phyloP scores from a whole-genome alignment of 169 alveolate species.

The Plasmodium adleri region DNA sequence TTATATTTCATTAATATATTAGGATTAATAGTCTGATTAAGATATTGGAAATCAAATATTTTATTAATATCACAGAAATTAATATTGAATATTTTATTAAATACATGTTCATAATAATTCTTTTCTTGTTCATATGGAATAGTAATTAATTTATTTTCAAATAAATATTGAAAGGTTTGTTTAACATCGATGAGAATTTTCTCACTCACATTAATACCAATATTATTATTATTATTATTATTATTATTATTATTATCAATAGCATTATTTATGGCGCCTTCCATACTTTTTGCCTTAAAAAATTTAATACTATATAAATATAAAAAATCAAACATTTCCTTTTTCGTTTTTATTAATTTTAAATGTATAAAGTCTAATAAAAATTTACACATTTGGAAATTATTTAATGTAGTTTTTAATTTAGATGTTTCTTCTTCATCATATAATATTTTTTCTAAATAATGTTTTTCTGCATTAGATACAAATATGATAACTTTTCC shows the following conservation, averaged over 20 bases:
- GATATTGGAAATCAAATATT: constrained; percentile 21
- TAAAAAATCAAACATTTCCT: constrained; percentile 22
- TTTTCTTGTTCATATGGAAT: constrained; percentile 44
- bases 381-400: constrained; percentile 44
- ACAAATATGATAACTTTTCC: constrained; percentile 56
- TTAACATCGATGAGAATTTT: constrained; percentile 21
- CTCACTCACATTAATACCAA: background rate
- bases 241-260: background rate
- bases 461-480: background rate
- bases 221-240: background rate
- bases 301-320: constrained; percentile 30
- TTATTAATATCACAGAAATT: constrained; percentile 4
- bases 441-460: constrained; percentile 19
- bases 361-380: constrained; percentile 35
- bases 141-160: constrained; percentile 57
- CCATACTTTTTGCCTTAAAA: constrained; percentile 5
- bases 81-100: constrained; percentile 21
- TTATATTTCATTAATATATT: constrained; percentile 18
- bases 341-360: constrained; percentile 55
- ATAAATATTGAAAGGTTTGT: constrained; percentile 45
- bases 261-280: background rate
- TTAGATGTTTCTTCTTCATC: background rate
- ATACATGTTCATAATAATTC: constrained; percentile 24
- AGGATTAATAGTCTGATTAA: constrained; percentile 25
- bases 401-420: constrained; percentile 16